Conservation (phyloP, 2,329 filamentous ascomycete genomes). For the Cercospora janseana region DNA sequence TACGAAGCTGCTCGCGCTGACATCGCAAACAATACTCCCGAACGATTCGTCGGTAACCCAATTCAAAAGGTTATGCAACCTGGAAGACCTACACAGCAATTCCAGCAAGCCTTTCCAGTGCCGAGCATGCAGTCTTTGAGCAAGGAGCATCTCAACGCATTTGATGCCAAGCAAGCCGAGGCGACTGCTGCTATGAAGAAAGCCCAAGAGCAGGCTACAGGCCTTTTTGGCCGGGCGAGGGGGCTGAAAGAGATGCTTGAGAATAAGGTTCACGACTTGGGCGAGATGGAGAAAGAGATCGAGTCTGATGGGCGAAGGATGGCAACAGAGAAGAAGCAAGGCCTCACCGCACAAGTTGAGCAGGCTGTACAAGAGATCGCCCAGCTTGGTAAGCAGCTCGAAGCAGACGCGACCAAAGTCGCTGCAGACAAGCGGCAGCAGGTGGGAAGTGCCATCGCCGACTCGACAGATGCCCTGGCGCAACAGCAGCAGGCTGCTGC, state of each 20-base stretch:
- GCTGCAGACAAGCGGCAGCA: slow-evolving; percentile 14
- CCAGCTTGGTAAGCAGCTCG: slow-evolving; percentile 20
- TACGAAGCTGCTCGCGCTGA: slow-evolving; percentile 22
- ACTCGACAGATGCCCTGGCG: slow-evolving; percentile 9
- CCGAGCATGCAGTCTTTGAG: slow-evolving; percentile 1
- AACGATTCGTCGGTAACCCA: slow-evolving; percentile 22
- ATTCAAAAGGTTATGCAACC: not conserved
- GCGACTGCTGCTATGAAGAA: slow-evolving; percentile 18
- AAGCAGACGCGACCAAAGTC: slow-evolving; percentile 12
- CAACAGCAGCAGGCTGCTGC: slow-evolving; percentile 6
- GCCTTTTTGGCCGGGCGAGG: slow-evolving; percentile 17
- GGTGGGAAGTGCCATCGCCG: not conserved
- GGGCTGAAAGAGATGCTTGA: slow-evolving; percentile 22
- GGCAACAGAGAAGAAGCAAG: slow-evolving; percentile 21
- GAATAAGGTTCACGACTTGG: slow-evolving; percentile 23
- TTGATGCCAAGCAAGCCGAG: slow-evolving; percentile 21
- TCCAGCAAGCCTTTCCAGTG: not conserved
- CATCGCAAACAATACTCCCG: slow-evolving; percentile 24
- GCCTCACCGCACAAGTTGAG: slow-evolving; percentile 15
- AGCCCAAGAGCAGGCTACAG: slow-evolving; percentile 17
- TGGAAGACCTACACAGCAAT: not conserved
- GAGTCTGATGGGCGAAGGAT: slow-evolving; percentile 19
- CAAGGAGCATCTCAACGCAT: slow-evolving; percentile 6
- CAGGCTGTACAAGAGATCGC: slow-evolving; percentile 17
- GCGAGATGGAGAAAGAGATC: slow-evolving; percentile 26